These are phyloP conservation scores for Ascochyta koolunga DNA, from an alignment of 2,329 filamentous ascomycete genomes.

Conservation along the genomic window DNA sequence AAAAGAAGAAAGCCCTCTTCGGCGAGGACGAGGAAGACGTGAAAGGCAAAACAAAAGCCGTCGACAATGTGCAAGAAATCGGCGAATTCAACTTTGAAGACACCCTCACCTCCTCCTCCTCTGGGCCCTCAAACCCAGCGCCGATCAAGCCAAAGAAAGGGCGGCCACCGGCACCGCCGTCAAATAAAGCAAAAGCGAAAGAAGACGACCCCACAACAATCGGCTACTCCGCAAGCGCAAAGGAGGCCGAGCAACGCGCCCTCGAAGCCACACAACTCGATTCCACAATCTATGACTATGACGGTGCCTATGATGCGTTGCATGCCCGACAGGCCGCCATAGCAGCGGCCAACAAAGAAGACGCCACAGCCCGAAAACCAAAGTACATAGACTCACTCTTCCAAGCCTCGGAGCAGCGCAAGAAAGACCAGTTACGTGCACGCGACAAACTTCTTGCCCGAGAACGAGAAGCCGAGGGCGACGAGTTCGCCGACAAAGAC, in stretches of 20 bases:
- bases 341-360: conserved; percentile 59
- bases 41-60: conserved; percentile 40
- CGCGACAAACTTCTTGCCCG: conserved; percentile 80
- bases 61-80: conserved; percentile 60
- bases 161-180: conserved; percentile 40
- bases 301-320: conserved; percentile 78
- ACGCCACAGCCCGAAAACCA: conserved; percentile 67
- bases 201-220: conserved; percentile 44
- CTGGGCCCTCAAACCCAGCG: conserved; percentile 28
- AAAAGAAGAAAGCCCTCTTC: conserved; percentile 21
- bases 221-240: conserved; percentile 70
- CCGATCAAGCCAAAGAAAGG: conserved; percentile 47
- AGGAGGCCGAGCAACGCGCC: conserved; percentile 67
- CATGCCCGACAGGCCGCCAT: conserved; percentile 64
- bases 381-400: conserved; percentile 81
- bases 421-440: conserved; percentile 77
- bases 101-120: conserved; percentile 44
- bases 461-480: conserved; percentile 79
- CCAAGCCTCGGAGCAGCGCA: conserved; percentile 74
- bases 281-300: conserved; percentile 82
- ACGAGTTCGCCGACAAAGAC: conserved; percentile 81
- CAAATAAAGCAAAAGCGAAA: conserved; percentile 46
- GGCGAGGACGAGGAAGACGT: conserved; percentile 59
- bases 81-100: conserved; percentile 63
- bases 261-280: conserved; percentile 71